Conservation (phyloP, 164 flowering plant species). For the Cinnamomum chago region DNA sequence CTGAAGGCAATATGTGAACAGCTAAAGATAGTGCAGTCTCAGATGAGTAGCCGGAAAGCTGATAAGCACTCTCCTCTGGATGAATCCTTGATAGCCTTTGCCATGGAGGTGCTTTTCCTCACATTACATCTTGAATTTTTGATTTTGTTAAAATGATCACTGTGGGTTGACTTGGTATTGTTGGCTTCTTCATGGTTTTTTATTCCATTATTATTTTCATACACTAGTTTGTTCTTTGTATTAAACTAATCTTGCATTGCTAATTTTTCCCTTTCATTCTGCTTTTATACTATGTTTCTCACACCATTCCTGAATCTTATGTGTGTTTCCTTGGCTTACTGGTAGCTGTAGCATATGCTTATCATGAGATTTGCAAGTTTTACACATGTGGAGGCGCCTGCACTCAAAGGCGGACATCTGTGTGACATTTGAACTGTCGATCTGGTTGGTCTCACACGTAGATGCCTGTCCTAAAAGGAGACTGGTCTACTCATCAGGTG, state of each 20-base stretch:
- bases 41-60: slow-evolving; percentile 33
- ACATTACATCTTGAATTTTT: neutral
- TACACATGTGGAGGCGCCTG: no score
- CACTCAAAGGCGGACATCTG: no score
- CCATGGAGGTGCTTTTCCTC: slow-evolving; percentile 52
- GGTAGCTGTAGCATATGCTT: no score
- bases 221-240: neutral
- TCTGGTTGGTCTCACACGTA: no score
- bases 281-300: neutral
- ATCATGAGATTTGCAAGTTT: no score
- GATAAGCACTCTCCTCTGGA: slow-evolving; percentile 25
- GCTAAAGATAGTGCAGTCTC: slow-evolving; percentile 45
- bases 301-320: neutral
- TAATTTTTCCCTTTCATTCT: neutral
- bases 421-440: neutral
- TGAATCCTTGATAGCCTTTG: slow-evolving; percentile 26
- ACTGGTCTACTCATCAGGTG: neutral
- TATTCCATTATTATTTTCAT: neutral
- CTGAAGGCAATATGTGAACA: slow-evolving; percentile 57
- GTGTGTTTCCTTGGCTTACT: no score
- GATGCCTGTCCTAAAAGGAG: neutral
- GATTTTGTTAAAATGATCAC: neutral
- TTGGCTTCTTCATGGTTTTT: neutral
- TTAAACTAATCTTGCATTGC: neutral
- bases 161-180: no score